Conservation (phyloP, 2,329 filamentous ascomycete species). For the Sporothrix curviconia region DNA sequence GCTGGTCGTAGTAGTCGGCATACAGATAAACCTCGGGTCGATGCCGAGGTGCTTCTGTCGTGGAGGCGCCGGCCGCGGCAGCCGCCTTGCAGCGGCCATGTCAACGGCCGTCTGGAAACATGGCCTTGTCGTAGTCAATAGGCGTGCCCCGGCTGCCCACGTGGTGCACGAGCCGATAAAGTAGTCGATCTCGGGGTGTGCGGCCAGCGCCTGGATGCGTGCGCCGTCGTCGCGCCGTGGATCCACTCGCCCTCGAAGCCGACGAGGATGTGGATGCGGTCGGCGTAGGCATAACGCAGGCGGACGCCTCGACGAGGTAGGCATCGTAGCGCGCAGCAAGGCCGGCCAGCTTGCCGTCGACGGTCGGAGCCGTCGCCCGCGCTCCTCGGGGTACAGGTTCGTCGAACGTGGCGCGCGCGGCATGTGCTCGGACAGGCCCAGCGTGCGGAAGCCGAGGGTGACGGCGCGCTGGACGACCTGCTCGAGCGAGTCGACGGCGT, state of each 20-base stretch:
- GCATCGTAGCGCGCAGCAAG: conserved; percentile 55
- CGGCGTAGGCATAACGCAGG: conserved; percentile 62
- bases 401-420: conserved; percentile 62
- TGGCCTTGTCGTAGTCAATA: conserved; percentile 73
- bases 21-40: conserved; percentile 65
- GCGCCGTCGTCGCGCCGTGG: conserved; percentile 56
- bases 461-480: conserved; percentile 77
- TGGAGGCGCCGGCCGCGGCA: conserved; percentile 10
- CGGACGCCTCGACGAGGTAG: conserved; percentile 72
- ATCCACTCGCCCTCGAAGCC: conserved; percentile 96
- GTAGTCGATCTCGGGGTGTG: conserved; percentile 61
- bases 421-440: conserved; percentile 93
- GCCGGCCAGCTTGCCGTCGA: conserved; percentile 39
- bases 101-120: conserved; percentile 58
- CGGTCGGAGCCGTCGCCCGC: conserved; percentile 45
- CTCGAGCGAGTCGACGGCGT: conserved; percentile 80
- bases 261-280: conserved; percentile 70
- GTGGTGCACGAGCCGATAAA: conserved; percentile 90
- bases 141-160: conserved; percentile 70
- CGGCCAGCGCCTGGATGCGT: conserved; percentile 50
- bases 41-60: conserved; percentile 18
- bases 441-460: conserved; percentile 67
- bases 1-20: conserved; percentile 80
- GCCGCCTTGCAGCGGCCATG: conserved; percentile 41
- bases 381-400: conserved; percentile 92